Conservation (phyloP, 1,139 yeast species). For the Diutina sp. region DNA sequence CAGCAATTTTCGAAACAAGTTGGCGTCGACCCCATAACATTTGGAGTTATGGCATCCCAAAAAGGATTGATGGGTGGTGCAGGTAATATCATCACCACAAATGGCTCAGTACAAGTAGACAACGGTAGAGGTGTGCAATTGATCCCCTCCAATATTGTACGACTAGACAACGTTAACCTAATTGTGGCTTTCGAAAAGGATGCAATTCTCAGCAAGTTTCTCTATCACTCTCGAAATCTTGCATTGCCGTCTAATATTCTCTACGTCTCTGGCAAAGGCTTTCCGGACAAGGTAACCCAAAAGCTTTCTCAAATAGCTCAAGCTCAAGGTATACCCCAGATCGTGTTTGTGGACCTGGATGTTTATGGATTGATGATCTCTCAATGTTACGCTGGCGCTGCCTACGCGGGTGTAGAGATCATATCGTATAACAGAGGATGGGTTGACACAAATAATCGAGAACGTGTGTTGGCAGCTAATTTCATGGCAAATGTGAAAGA, state of each 20-base stretch:
- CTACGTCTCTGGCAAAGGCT: slow-evolving; percentile 7
- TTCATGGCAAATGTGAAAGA: neutral
- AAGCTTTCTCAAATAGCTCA: neutral
- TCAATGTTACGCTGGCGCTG: neutral
- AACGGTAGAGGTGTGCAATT: neutral
- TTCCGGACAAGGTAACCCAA: slow-evolving; percentile 6
- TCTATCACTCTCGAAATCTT: neutral
- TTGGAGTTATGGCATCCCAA: slow-evolving; percentile 6
- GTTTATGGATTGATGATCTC: neutral
- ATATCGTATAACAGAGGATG: neutral
- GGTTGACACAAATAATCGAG: neutral
- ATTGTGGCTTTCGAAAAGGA: slow-evolving; percentile 7
- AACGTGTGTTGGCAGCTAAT: neutral
- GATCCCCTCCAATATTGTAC: neutral
- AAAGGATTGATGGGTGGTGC: slow-evolving; percentile 3
- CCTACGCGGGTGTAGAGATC: neutral
- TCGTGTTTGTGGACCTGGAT: neutral
- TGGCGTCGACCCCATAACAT: slow-evolving; percentile 5
- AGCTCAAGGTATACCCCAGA: neutral
- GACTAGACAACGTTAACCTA: neutral
- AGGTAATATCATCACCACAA: neutral
- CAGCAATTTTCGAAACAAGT: neutral
- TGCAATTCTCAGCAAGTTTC: slow-evolving; percentile 7
- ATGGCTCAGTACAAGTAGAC: neutral
- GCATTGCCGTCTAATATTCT: neutral